phyloP scores from a whole-genome alignment of 345 rosid species.

The Mangifera indica region DNA sequence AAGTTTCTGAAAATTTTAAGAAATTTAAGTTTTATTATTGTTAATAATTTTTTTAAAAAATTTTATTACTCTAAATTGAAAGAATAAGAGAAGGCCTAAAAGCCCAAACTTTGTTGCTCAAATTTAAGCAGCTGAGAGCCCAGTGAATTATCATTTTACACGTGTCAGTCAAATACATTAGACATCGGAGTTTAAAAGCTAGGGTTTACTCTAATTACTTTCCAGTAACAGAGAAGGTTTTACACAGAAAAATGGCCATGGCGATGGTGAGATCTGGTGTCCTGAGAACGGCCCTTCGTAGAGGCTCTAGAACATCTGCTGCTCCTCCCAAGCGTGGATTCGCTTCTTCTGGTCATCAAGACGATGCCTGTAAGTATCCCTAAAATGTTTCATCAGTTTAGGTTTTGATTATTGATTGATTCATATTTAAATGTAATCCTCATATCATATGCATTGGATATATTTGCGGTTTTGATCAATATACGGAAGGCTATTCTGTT shows the following conservation, averaged over 20 bases:
- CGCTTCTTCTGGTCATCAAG: slow-evolving; percentile 69
- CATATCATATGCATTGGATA: neutral
- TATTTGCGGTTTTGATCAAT: neutral
- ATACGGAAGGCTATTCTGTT: neutral
- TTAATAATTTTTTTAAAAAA: too few species aligned
- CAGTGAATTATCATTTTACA: slow-evolving; percentile 6
- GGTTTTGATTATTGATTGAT: neutral
- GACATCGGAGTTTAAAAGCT: neutral
- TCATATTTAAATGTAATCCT: neutral
- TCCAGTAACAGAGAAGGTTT: neutral
- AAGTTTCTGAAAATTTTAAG: too few species aligned
- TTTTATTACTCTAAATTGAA: neutral
- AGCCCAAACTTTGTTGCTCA: too few species aligned
- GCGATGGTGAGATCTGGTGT: slow-evolving; percentile 71
- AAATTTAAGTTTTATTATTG: too few species aligned
- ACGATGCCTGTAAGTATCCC: slow-evolving; percentile 62
- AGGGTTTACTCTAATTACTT: slow-evolving; percentile 1
- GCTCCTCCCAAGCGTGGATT: slow-evolving; percentile 60
- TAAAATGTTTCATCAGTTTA: neutral
- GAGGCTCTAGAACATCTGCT: slow-evolving; percentile 47
- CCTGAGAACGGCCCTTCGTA: slow-evolving; percentile 57
- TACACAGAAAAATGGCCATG: slow-evolving; percentile 49
- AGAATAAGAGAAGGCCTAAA: neutral
- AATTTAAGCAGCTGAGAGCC: neutral
- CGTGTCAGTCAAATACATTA: neutral